Evolutionary conservation across 2,329 filamentous ascomycete species (phyloP), one percentile per base, ranked within the genome.

Genomic region (Cercospora citrullina): DNA sequence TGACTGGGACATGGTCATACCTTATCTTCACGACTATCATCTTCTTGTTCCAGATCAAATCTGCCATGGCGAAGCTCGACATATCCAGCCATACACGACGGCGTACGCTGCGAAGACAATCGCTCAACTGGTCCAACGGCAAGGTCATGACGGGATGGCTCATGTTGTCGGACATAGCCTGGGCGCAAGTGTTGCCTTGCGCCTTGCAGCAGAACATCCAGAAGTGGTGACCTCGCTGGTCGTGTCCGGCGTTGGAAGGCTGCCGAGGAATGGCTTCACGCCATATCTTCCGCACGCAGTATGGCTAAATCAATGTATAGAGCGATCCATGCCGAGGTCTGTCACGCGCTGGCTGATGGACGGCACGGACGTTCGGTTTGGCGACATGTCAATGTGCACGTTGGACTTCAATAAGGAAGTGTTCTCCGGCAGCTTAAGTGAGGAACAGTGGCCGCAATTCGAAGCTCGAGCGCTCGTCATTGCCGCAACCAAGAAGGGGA

Each of bases 131-230:
- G 74, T 76, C 63, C n/a, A 55, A 30, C 21, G 31, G 10, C 58
- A 73, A 63, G 75, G 68, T 5, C 59, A 68, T 26, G 62, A 66
- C 8, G 68, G 72, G 23, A 67, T 42, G 51, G 72, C 73, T 0
- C 72, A 75, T 64, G 55, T 76, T 23, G 69, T 76, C 10, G 75
- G 74, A 3, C 68, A 70, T 31, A 76, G 74, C 58, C 69, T 77
- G 7, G 75, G 75, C 21, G 73, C 74, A 16, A 68, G 71, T 28
- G 64, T 76, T 8, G 73, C 72, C 8, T 36, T 74, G 18, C 64
- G 69, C n/a, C 69, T 77, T 31, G 72, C 72, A 6, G 58, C 63
- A 0, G 59, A 53, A 21, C 60, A 74, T 51, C 71, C 75, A 1
- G 64, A 70, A 4, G 68, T 74, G 42, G 71, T 75, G 5, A 31